A percentile compares a stretch with the other conserved stretches of the same genome.
These are phyloP conservation scores for Bassia scoparia DNA, from an alignment of 148 eudicot species.

Conservation along the genomic window DNA sequence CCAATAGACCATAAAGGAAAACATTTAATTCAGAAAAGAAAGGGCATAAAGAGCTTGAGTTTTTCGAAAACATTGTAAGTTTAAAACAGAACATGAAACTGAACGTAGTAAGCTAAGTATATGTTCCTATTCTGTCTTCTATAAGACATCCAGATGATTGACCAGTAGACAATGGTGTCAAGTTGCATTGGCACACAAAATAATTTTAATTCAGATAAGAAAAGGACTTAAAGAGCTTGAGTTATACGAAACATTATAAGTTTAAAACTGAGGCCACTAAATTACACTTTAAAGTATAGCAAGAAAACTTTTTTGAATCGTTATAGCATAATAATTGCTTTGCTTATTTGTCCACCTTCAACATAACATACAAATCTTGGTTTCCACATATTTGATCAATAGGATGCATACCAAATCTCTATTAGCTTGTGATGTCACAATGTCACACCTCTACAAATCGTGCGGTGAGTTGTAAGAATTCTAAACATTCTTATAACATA, in stretches of 20 bases:
- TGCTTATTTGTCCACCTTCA: constrained; percentile 85
- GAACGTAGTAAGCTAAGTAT: too few relatives aligned
- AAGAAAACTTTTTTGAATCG: not conserved
- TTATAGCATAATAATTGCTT: constrained; percentile 4
- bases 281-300: not conserved
- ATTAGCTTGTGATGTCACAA: constrained; percentile 53
- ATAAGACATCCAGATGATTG: too few relatives aligned
- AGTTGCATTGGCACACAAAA: not conserved
- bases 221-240: not conserved
- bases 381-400: constrained; percentile 82
- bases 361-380: constrained; percentile 83
- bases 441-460: too few relatives aligned
- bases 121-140: too few relatives aligned
- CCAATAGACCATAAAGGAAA: too few relatives aligned
- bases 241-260: not conserved
- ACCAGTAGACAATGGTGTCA: not conserved
- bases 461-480: not conserved
- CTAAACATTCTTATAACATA: not conserved
- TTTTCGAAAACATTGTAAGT: too few relatives aligned
- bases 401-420: constrained; percentile 85
- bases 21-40: too few relatives aligned
- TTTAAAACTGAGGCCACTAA: not conserved
- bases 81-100: too few relatives aligned
- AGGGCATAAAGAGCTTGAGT: too few relatives aligned
- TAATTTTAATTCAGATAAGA: not conserved